phyloP scores from a whole-genome alignment of 192 early-diverging fungal genomes.

The Haplosporangium gracile region DNA sequence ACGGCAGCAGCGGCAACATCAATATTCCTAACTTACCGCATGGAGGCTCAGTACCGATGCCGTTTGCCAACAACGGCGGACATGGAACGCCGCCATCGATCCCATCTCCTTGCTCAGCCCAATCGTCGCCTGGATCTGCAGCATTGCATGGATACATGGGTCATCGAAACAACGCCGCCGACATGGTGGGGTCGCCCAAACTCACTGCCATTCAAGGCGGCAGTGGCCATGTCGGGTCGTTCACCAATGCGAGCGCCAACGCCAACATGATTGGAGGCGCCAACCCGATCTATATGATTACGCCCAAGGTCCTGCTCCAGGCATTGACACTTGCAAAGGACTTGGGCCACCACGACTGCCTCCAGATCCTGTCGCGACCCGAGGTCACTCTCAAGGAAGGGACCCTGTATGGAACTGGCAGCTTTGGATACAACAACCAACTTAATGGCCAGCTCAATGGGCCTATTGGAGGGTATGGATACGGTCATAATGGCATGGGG shows the following conservation, averaged over 20 bases:
- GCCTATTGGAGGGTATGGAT: conserved; percentile 6
- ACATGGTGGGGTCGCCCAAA: conserved; percentile 33
- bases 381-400: conserved; percentile 53
- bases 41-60: conserved; percentile 43
- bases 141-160: conserved; percentile 45
- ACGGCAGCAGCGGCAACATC: conserved; percentile 50
- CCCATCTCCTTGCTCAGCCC: conserved; percentile 54
- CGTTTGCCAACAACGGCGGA: conserved; percentile 35
- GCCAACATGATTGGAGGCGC: conserved; percentile 48
- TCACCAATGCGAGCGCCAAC: conserved; percentile 50
- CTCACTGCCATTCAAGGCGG: conserved; percentile 30
- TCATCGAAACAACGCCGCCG: conserved; percentile 31
- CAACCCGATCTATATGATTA: conserved; percentile 48
- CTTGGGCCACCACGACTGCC: conserved; percentile 42
- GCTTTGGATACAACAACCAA: conserved; percentile 54
- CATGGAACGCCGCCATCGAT: conserved; percentile 49
- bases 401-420: conserved; percentile 50
- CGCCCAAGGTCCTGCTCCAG: conserved; percentile 48
- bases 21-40: conserved; percentile 43
- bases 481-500: conserved; percentile 25
- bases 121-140: conserved; percentile 45
- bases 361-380: conserved; percentile 44
- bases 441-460: conserved; percentile 17
- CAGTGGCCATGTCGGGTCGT: conserved; percentile 42
- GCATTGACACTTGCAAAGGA: conserved; percentile 51